Base-by-base conservation (phyloP, 208 protist genomes). In the Crithidia brevicula region DNA sequence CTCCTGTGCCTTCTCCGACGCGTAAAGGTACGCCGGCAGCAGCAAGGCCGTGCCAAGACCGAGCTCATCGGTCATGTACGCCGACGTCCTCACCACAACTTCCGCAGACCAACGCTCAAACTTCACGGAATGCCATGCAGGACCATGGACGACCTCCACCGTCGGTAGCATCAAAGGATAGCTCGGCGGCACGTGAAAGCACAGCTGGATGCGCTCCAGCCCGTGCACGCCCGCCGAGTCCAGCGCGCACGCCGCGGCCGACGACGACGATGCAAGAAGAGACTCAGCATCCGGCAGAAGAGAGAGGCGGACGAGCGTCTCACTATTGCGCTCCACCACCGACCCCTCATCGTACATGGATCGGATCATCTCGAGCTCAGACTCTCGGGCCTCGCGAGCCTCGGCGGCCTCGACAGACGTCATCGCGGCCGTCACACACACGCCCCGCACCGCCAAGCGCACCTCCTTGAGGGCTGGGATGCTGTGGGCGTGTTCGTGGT, bases 401-500 rank as follows among this genome's bases (percentile, higher is more conserved):
- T 54, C 77, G 11, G 42, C 73, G 23, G 68, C 46, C 50, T 43
- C 38, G 27, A 28, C 67, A 27, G 65, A 53, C 28, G 54, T 50
- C 51, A 72, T 73, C 45, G 65, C 63, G 25, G 56, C 69, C 4
- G 53, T 61, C 50, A 49, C 67, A 22, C 77, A 80, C 16, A 96
- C 84, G 2, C 67, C 62, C 8, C 78, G 64, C 25, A 93, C 70
- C 0, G 77, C 61, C 2, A 11, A 15, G 3, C 81, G 50, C 34
- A 89, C 61, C 43, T 65, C 74, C 61, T 91, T 75, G 23, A 88
- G 70, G 33, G 84, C 73, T 13, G 91, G 86, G n/a, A 94, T 63
- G 67, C 82, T 89, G 78, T 96, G 91, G 20, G 84, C 88, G 74
- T 96, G 91, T 16, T 89, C 88, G 75, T 96, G 91, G 13, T 77